Evolutionary conservation across 495 filamentous ascomycete species (phyloP).

Genomic region (Trichoderma reesei): DNA sequence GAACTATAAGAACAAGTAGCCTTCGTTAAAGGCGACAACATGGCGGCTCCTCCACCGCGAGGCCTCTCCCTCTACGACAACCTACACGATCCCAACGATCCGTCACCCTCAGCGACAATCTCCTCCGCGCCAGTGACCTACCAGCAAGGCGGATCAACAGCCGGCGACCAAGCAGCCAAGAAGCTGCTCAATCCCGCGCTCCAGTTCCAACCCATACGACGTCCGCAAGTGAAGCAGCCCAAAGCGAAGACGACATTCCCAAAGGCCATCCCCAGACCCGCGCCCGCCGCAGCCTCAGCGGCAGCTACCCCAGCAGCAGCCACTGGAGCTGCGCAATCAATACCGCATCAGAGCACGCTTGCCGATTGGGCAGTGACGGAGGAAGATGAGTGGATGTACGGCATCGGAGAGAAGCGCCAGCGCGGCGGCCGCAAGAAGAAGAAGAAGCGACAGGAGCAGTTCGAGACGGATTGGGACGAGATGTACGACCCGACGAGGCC

Average conservation of each 20-base stretch:
- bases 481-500: conserved; percentile 80
- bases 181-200: conserved; percentile 71
- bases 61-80: conserved; percentile 49
- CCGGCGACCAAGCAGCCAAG: conserved; percentile 51
- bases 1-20: background rate
- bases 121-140: conserved; percentile 75
- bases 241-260: conserved; percentile 58
- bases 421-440: conserved; percentile 79
- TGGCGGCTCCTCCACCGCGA: conserved; percentile 23
- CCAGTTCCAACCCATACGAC: conserved; percentile 70
- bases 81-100: conserved; percentile 35
- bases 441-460: conserved; percentile 60
- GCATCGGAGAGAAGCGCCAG: conserved; percentile 49
- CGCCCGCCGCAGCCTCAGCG: conserved; percentile 7
- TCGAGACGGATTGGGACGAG: conserved; percentile 80
- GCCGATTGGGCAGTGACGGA: conserved; percentile 73
- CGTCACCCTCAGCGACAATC: conserved; percentile 47
- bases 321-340: conserved; percentile 10
- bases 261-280: conserved; percentile 22
- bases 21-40: background rate
- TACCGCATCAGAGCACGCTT: conserved; percentile 57
- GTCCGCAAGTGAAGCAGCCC: conserved; percentile 55
- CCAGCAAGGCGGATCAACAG: conserved; percentile 42
- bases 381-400: conserved; percentile 52
- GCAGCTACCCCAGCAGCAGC: conserved; percentile 11